Conservation (phyloP, 495 filamentous ascomycete species). For the Neurospora cerealis region DNA sequence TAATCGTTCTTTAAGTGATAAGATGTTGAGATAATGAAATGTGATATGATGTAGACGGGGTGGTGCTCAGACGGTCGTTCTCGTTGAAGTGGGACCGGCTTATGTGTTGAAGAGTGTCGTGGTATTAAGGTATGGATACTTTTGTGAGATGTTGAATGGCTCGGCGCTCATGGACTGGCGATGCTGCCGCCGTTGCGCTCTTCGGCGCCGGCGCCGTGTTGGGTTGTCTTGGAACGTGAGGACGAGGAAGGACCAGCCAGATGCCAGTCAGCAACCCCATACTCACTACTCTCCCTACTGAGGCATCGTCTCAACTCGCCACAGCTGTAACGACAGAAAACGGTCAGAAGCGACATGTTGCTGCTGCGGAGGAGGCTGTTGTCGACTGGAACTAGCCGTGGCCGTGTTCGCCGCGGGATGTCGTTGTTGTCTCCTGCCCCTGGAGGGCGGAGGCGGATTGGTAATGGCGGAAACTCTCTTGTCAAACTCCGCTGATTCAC, state of each 20-base stretch:
- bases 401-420: not conserved
- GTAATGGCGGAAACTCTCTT: not conserved
- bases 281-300: not conserved
- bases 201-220: not conserved
- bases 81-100: no score
- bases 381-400: not conserved
- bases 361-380: not conserved
- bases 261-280: not conserved
- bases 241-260: not conserved
- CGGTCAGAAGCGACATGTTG: not conserved
- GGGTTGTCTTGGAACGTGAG: not conserved
- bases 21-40: no score
- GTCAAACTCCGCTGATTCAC: slow-evolving; percentile 3
- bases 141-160: no score
- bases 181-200: not conserved
- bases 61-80: no score
- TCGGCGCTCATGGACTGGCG: not conserved
- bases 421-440: not conserved
- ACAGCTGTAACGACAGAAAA: not conserved
- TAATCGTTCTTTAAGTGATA: not conserved
- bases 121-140: not conserved
- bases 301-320: not conserved
- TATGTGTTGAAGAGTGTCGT: not conserved
- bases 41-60: no score
- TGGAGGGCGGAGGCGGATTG: not conserved